phyloP scores from a whole-genome alignment of 768 basidiomycete species.

The Tylopilus felleus region DNA sequence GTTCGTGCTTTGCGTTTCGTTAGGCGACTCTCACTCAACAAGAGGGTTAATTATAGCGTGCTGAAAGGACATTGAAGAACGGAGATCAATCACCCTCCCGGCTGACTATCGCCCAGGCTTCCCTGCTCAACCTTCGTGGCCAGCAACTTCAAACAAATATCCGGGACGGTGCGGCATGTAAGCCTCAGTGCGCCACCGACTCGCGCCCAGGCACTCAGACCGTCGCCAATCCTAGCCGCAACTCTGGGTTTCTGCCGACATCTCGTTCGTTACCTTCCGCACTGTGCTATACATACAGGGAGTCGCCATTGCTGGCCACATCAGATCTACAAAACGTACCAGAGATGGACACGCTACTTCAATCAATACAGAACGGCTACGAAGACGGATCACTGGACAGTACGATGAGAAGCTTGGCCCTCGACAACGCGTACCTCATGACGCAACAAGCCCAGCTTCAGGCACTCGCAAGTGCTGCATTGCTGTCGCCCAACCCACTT shows the following conservation, averaged over 20 bases:
- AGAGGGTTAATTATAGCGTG: slow-evolving; percentile 41
- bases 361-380: slow-evolving; percentile 31
- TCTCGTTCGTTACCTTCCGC: slow-evolving; percentile 23
- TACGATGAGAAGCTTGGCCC: slow-evolving; percentile 8
- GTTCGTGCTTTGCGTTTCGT: slow-evolving; percentile 38
- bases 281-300: slow-evolving; percentile 14
- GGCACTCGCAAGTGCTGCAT: slow-evolving; percentile 20
- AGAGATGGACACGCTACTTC: slow-evolving; percentile 38
- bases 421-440: slow-evolving; percentile 17
- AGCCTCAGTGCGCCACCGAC: slow-evolving; percentile 9
- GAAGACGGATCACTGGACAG: slow-evolving; percentile 14
- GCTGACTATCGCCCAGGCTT: slow-evolving; percentile 75
- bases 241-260: slow-evolving; percentile 8
- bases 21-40: background rate
- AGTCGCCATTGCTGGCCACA: slow-evolving; percentile 15
- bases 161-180: slow-evolving; percentile 2
- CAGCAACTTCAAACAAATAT: slow-evolving; percentile 42
- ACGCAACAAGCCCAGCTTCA: slow-evolving; percentile 22
- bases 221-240: background rate
- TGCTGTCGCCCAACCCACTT: slow-evolving; percentile 9
- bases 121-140: slow-evolving; percentile 71
- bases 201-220: slow-evolving; percentile 3
- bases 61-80: slow-evolving; percentile 57
- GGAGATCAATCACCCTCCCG: slow-evolving; percentile 61
- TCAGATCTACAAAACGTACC: slow-evolving; percentile 31